Conservation (phyloP, 257 asterid genomes). For the Mentha longifolia region DNA sequence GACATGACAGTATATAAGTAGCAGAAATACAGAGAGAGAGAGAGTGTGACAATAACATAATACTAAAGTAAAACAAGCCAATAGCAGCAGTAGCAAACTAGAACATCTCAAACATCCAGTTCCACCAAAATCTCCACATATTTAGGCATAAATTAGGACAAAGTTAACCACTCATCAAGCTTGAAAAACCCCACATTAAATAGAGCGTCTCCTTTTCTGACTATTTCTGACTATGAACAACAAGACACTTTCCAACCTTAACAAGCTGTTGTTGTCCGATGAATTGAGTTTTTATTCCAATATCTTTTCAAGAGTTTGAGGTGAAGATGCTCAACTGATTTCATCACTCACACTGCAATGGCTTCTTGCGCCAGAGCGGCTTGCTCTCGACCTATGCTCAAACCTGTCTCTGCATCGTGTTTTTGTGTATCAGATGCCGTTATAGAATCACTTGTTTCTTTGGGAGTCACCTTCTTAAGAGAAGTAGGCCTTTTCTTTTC, state of each 20-base stretch:
- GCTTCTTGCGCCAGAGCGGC: slow-evolving; percentile 33
- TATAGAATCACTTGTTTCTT: slow-evolving; percentile 42
- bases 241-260: slow-evolving; percentile 39
- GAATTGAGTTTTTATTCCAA: slow-evolving; percentile 31
- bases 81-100: slow-evolving; percentile 25
- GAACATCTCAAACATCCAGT: slow-evolving; percentile 19
- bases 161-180: slow-evolving; percentile 46
- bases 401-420: slow-evolving; percentile 26
- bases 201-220: slow-evolving; percentile 38
- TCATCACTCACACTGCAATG: slow-evolving; percentile 44
- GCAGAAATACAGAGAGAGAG: not conserved
- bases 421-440: slow-evolving; percentile 27
- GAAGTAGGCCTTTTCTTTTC: slow-evolving; percentile 51
- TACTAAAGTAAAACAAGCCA: slow-evolving; percentile 36
- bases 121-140: slow-evolving; percentile 35
- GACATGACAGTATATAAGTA: not conserved
- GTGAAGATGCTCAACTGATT: not conserved
- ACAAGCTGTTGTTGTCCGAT: slow-evolving; percentile 31
- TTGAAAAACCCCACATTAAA: slow-evolving; percentile 40
- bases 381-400: slow-evolving; percentile 28
- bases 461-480: slow-evolving; percentile 44
- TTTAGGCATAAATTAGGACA: slow-evolving; percentile 37
- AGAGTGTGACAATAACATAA: slow-evolving; percentile 9
- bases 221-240: slow-evolving; percentile 40
- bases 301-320: slow-evolving; percentile 17